A percentile compares a stretch with the other conserved stretches of the same genome.
Conservation (phyloP, 179 eudicot genomes). For the Beta macrorhiza region DNA sequence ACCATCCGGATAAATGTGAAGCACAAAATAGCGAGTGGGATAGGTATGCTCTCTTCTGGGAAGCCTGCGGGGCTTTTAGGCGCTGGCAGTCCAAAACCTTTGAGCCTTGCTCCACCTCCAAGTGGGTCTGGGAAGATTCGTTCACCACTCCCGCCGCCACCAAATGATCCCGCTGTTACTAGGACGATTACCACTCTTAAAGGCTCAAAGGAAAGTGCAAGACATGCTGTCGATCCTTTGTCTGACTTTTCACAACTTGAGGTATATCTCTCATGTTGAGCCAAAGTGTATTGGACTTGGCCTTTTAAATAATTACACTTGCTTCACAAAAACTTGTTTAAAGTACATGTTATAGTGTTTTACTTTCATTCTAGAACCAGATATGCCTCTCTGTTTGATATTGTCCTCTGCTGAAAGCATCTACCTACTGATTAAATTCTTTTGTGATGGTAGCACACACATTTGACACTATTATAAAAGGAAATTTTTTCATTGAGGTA, state of each 20-base stretch:
- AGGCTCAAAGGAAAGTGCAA: conserved; percentile 52
- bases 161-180: conserved; percentile 81
- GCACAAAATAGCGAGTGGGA: conserved; percentile 77
- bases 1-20: conserved; percentile 93
- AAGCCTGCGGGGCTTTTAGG: conserved; percentile 49
- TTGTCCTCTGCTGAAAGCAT: background rate
- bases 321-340: background rate
- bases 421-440: background rate
- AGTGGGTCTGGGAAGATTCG: conserved; percentile 59
- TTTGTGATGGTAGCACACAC: background rate
- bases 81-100: conserved; percentile 54
- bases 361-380: background rate
- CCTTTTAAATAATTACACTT: background rate
- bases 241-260: conserved; percentile 87
- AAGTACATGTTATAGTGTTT: background rate
- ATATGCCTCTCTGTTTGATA: background rate
- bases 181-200: conserved; percentile 60
- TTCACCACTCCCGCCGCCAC: conserved; percentile 92
- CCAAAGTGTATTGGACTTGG: background rate
- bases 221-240: conserved; percentile 55
- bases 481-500: background rate
- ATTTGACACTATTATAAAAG: background rate
- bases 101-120: conserved; percentile 84
- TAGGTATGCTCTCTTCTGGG: conserved; percentile 86
- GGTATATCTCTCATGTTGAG: conserved; percentile 41